phyloP scores from a whole-genome alignment of 352 stramenopile genomes.

The Phytopythium kandeliae region DNA sequence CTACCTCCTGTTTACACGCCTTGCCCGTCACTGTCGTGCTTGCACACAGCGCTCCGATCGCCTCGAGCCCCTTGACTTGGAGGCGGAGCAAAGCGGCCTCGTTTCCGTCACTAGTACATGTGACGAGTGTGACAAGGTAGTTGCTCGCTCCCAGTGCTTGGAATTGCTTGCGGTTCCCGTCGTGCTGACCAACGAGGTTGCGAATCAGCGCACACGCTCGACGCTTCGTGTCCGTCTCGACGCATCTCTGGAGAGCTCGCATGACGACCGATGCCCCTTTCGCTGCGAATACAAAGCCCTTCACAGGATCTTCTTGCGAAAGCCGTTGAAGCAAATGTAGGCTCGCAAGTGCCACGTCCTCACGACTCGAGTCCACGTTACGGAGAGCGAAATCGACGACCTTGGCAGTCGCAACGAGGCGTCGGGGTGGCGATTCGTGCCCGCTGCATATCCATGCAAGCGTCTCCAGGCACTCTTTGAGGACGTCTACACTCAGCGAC shows the following conservation, averaged over 20 bases:
- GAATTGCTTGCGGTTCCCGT: constrained; percentile 47
- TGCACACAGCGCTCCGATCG: constrained; percentile 39
- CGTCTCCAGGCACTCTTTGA: constrained; percentile 40
- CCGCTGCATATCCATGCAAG: constrained; percentile 51
- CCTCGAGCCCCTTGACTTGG: constrained; percentile 42
- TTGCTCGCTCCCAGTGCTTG: constrained; percentile 38
- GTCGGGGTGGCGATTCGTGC: constrained; percentile 21
- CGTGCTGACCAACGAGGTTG: constrained; percentile 42
- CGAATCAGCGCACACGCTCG: constrained; percentile 39
- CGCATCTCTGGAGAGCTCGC: constrained; percentile 27
- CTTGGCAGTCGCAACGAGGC: constrained; percentile 36
- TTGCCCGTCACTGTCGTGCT: constrained; percentile 22
- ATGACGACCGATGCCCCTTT: constrained; percentile 39
- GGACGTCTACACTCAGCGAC: constrained; percentile 23
- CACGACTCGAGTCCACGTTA: constrained; percentile 28
- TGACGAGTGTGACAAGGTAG: constrained; percentile 25
- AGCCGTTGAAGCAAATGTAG: constrained; percentile 55
- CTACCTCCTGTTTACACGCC: constrained; percentile 45
- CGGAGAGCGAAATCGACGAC: constrained; percentile 41
- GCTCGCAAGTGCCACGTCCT: constrained; percentile 28
- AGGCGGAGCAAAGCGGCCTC: constrained; percentile 16
- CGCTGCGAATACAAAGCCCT: constrained; percentile 27
- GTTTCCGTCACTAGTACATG: not conserved
- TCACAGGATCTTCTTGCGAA: constrained; percentile 26
- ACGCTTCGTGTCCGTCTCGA: constrained; percentile 14